Evolutionary conservation across 1,284 basidiomycete genomes (phyloP).

Genomic region (Boletus sp.): DNA sequence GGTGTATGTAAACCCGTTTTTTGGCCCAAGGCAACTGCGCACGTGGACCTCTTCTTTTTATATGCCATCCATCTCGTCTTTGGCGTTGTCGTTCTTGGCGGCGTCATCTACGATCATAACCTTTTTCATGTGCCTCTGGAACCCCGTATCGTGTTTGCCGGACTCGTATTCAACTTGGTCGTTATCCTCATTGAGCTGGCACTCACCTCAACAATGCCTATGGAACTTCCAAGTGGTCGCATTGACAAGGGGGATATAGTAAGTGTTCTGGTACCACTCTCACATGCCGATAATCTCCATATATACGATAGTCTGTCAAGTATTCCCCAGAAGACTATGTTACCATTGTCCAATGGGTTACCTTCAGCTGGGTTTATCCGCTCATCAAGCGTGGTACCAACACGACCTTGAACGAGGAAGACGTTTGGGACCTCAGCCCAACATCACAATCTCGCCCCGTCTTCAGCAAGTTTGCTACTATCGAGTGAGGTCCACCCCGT

Average conservation of each 20-base stretch:
- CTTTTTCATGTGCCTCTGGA: conserved; percentile 33
- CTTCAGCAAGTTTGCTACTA: conserved; percentile 43
- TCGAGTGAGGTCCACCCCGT: conserved; percentile 32
- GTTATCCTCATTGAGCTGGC: conserved; percentile 35
- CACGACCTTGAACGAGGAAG: conserved; percentile 51
- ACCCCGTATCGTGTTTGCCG: conserved; percentile 23
- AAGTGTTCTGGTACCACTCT: conserved; percentile 13
- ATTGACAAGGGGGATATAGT: conserved; percentile 40
- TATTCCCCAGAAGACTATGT: conserved; percentile 62
- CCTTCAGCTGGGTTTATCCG: conserved; percentile 62
- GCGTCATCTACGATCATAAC: conserved; percentile 36
- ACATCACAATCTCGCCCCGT: conserved; percentile 52
- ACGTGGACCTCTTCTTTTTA: conserved; percentile 44
- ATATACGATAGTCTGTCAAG: conserved; percentile 35
- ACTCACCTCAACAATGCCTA: conserved; percentile 40
- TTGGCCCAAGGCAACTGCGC: conserved; percentile 39
- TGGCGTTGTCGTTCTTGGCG: conserved; percentile 37
- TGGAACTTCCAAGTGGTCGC: conserved; percentile 40
- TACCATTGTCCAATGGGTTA: conserved; percentile 63
- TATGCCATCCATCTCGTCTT: conserved; percentile 37
- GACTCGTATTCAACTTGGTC: conserved; percentile 36
- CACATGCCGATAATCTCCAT: background rate
- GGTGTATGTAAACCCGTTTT: conserved; percentile 40
- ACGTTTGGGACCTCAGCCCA: conserved; percentile 57
- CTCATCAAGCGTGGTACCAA: conserved; percentile 50